phyloP scores from a whole-genome alignment of 257 asterid species.

The Solanum sejunctum region DNA sequence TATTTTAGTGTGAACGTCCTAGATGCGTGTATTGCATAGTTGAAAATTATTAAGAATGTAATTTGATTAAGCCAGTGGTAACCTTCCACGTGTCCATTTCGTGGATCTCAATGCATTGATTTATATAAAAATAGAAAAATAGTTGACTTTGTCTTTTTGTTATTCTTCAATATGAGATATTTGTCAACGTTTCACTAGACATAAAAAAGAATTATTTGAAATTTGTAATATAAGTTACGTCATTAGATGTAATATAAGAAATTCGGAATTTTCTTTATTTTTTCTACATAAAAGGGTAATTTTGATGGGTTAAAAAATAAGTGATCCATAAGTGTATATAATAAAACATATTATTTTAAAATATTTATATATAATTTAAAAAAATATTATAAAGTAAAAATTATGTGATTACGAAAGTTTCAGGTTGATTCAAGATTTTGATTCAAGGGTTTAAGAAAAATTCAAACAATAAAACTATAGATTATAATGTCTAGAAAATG shows the following conservation, averaged over 20 bases:
- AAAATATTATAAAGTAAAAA: background rate
- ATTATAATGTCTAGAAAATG: no score
- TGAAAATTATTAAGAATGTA: background rate
- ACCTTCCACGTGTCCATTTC: background rate
- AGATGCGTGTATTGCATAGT: background rate
- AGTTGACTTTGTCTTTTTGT: background rate
- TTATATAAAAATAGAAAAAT: background rate
- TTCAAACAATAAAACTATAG: no score
- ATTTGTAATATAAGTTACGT: background rate
- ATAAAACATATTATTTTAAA: background rate
- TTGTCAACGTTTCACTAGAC: background rate
- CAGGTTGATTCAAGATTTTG: no score
- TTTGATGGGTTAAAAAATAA: background rate
- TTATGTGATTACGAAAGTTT: accelerated
- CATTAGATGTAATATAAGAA: background rate
- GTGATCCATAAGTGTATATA: background rate
- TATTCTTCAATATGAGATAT: background rate
- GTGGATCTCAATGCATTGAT: background rate
- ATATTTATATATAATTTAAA: background rate
- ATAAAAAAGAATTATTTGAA: background rate
- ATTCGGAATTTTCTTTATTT: background rate
- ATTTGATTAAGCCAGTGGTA: background rate
- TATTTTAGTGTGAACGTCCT: background rate
- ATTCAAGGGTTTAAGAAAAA: no score
- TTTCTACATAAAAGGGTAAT: background rate